Conservation (phyloP, 2,329 filamentous ascomycete genomes). For the Aureobasidium sp. region DNA sequence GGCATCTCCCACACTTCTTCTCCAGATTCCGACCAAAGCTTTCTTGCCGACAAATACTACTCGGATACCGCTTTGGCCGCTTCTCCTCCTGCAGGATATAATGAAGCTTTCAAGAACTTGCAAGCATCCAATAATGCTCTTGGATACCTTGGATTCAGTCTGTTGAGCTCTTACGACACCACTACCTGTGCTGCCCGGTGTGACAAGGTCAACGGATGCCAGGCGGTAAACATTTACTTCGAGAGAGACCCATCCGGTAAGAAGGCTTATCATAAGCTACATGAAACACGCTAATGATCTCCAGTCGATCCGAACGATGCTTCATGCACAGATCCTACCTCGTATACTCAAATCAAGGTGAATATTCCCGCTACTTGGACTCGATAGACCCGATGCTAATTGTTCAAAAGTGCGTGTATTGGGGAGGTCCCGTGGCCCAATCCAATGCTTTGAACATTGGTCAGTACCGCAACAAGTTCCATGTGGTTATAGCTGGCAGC, state of each 20-base stretch:
- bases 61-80: not conserved
- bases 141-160: slow-evolving; percentile 10
- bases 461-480: slow-evolving; percentile 26
- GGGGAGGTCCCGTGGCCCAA: slow-evolving; percentile 23
- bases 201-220: slow-evolving; percentile 7
- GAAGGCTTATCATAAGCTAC: not conserved
- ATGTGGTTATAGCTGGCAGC: slow-evolving; percentile 34
- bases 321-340: not conserved
- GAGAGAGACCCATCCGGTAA: slow-evolving; percentile 13
- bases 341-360: not conserved
- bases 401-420: slow-evolving; percentile 22
- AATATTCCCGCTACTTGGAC: not conserved
- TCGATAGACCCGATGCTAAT: not conserved
- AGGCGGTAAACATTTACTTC: slow-evolving; percentile 14
- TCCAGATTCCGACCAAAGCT: not conserved
- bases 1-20: not conserved
- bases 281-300: not conserved
- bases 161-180: slow-evolving; percentile 3
- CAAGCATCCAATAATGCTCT: slow-evolving; percentile 14
- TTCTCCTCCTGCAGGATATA: slow-evolving; percentile 11
- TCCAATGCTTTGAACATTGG: slow-evolving; percentile 26
- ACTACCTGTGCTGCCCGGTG: slow-evolving; percentile 8
- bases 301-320: slow-evolving; percentile 6
- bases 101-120: slow-evolving; percentile 14
- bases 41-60: not conserved